Base-by-base conservation (phyloP, 768 basidiomycete species). In the Rickenella mellea region DNA sequence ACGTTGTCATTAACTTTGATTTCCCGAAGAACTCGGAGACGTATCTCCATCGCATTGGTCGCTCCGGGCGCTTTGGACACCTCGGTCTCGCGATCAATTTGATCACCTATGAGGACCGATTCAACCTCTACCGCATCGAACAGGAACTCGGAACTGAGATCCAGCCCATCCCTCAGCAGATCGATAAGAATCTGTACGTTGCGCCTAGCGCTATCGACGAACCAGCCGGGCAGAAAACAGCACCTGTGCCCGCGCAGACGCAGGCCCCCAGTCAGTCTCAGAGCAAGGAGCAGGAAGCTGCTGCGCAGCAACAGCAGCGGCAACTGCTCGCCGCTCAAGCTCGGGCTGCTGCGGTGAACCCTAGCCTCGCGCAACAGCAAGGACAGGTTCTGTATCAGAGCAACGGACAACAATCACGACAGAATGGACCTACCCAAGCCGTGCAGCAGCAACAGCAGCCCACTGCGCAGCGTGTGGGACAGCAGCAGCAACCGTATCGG, bases 1-100 rank as follows among this genome's bases (percentile, higher is more conserved):
- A 99, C 65, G 96, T 98, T 60, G 94, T 99, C 56, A 97, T 99
- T 75, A 98, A 97, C 68, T 99, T 99, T 57, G 94, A 99, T 62
- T 96, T 98, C 65, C 94, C 94, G 47, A 96, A 97, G 74, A 97
- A 93, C 61, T 88, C 90, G 47, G 96, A 99, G 64, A 97, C 94
- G 3, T 99, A 99, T 65, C 80, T 99, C 17, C 94, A 99, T 63
- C 85, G 94, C 50, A 98, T 98, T 57, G 94, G 96, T 57, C 91
- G 94, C 48, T 93, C 90, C 3, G 96, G 94, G 42, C 86, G 94
- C 40, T 99, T 96, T 57, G 94, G 96, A 42, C 94, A 99, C 62
- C 66, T 98, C 50, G 94, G 94, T 55, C 71, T 99, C 36, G 96
- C 96, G 30, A 96, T 99, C 66, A 96, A 96, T 60, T 76, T 99